A percentile compares a stretch with the other conserved stretches of the same genome.
Conservation (phyloP, 345 rosid species). For the Rhizophora apiculata region DNA sequence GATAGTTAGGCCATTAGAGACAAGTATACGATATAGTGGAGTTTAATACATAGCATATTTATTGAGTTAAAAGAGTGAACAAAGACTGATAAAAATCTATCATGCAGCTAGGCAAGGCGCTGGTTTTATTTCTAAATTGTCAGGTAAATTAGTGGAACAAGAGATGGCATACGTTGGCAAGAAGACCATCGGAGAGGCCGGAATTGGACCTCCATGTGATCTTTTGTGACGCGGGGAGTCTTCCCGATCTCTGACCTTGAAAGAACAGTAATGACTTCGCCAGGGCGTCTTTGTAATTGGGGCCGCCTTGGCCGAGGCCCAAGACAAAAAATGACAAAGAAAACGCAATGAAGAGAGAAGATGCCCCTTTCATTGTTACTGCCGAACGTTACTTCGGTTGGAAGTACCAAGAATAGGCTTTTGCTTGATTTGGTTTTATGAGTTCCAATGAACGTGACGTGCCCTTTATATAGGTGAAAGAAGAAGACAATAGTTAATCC, state of each 20-base stretch:
- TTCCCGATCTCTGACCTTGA: slow-evolving; percentile 90
- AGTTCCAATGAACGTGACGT: slow-evolving; percentile 13
- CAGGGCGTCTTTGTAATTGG: slow-evolving; percentile 75
- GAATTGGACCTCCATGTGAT: slow-evolving; percentile 72
- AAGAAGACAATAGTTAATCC: not conserved
- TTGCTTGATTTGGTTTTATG: slow-evolving; percentile 5
- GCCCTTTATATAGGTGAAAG: slow-evolving; percentile 11
- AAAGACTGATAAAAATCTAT: too few species aligned
- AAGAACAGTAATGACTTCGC: slow-evolving; percentile 78
- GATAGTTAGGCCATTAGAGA: too few species aligned
- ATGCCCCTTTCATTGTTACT: slow-evolving; percentile 4
- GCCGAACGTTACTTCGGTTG: not conserved
- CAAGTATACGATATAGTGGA: too few species aligned
- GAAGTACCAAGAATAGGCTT: slow-evolving; percentile 8
- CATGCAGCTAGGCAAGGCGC: too few species aligned
- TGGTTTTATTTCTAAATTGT: too few species aligned
- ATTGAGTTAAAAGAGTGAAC: too few species aligned
- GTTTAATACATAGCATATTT: too few species aligned
- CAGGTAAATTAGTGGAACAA: too few species aligned
- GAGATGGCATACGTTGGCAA: slow-evolving; percentile 42
- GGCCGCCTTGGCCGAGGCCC: slow-evolving; percentile 43
- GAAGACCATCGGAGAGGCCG: slow-evolving; percentile 69
- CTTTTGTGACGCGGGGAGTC: slow-evolving; percentile 48
- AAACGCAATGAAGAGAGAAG: slow-evolving; percentile 22
- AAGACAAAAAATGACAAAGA: slow-evolving; percentile 22